These are phyloP conservation scores for Penicillium sp. DNA, from an alignment of 2,329 filamentous ascomycete species.

Conservation along the genomic window DNA sequence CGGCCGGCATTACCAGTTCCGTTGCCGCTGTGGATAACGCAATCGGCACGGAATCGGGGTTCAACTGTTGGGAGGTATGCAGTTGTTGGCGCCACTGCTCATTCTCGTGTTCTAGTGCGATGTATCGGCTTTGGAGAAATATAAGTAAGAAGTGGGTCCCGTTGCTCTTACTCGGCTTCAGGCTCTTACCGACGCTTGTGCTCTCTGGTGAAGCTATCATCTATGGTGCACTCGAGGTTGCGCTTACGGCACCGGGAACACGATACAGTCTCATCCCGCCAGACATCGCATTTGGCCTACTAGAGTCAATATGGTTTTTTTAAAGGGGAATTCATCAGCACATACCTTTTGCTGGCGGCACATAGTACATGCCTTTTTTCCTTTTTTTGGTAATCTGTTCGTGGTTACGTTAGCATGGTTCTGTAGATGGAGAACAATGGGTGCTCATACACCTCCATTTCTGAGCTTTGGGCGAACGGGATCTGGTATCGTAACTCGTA, in stretches of 20 bases:
- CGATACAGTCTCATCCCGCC: constrained; percentile 34
- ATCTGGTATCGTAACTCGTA: neutral
- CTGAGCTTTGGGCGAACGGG: neutral
- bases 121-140: constrained; percentile 33
- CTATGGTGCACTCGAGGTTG: constrained; percentile 39
- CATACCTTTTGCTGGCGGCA: constrained; percentile 47
- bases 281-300: constrained; percentile 44
- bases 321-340: neutral
- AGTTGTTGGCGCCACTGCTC: constrained; percentile 39
- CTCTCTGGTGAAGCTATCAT: constrained; percentile 45
- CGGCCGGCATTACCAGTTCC: constrained; percentile 30
- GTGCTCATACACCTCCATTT: constrained; percentile 17
- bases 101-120: constrained; percentile 41
- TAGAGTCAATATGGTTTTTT: neutral
- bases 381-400: constrained; percentile 26
- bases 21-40: constrained; percentile 33
- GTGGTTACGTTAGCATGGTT: constrained; percentile 15
- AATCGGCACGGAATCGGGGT: constrained; percentile 26
- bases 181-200: constrained; percentile 42
- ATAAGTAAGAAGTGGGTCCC: neutral
- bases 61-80: constrained; percentile 25
- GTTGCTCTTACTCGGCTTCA: too few species aligned
- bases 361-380: constrained; percentile 46
- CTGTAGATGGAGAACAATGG: neutral
- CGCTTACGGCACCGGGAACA: constrained; percentile 43